Percentiles rank a stretch among this genome's conserved stretches.
phyloP scores from a whole-genome alignment of 1,284 basidiomycete species.

The Austroboletus rostrupii region DNA sequence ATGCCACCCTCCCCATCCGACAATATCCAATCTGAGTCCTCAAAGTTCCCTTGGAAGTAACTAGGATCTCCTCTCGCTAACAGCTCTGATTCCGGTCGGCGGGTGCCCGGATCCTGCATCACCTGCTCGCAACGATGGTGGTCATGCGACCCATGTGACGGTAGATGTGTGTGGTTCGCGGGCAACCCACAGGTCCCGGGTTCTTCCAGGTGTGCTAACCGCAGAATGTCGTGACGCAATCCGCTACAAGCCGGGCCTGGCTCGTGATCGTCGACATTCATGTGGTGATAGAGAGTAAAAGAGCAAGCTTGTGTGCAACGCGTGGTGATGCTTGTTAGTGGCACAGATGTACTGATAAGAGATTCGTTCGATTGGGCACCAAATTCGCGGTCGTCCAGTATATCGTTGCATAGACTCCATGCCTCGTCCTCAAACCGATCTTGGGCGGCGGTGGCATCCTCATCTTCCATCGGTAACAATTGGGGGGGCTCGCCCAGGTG shows the following conservation, averaged over 20 bases:
- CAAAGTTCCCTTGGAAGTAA: not conserved
- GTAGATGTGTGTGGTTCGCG: conserved; percentile 1
- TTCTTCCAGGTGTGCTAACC: conserved; percentile 17
- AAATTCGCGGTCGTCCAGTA: conserved; percentile 5
- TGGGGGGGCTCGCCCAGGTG: not conserved
- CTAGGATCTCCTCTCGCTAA: conserved; percentile 13
- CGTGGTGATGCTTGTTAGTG: conserved; percentile 18
- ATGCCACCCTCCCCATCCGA: conserved; percentile 13
- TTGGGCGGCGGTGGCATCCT: conserved; percentile 16
- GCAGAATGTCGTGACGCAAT: conserved; percentile 11
- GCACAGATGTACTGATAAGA: conserved; percentile 25
- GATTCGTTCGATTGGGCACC: conserved; percentile 19
- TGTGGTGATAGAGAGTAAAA: conserved; percentile 17
- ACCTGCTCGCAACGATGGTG: conserved; percentile 11
- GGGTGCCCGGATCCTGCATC: conserved; percentile 11
- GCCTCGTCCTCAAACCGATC: conserved; percentile 13
- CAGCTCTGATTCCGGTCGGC: conserved; percentile 2
- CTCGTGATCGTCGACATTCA: conserved; percentile 3
- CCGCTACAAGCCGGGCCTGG: conserved; percentile 11
- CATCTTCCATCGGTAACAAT: conserved; percentile 5
- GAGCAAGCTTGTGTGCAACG: conserved; percentile 7
- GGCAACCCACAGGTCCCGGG: conserved; percentile 11
- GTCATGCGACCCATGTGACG: conserved; percentile 13
- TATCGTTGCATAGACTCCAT: conserved; percentile 14
- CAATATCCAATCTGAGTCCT: conserved; percentile 19